These are phyloP conservation scores for barrel medic (Medicago truncatula) DNA, from an alignment of 306 rosid genomes.

Conservation along the genomic window DNA sequence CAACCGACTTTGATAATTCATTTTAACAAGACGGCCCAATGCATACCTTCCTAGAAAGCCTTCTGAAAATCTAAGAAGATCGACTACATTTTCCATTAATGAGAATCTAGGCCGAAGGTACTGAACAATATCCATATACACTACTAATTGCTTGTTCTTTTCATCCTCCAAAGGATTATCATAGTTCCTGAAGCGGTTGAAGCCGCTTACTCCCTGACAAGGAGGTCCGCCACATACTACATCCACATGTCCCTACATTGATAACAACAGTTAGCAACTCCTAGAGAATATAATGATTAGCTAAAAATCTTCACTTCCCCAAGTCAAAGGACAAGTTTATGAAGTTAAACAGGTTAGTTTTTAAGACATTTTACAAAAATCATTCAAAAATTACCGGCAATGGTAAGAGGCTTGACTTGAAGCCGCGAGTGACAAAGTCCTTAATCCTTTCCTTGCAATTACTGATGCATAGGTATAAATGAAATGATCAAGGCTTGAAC, in stretches of 20 bases:
- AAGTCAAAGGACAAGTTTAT: too few relatives aligned
- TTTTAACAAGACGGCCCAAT: conserved; percentile 77
- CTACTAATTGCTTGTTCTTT: conserved; percentile 73
- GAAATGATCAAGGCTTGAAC: not conserved
- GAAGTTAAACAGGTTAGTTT: too few relatives aligned
- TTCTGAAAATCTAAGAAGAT: conserved; percentile 73
- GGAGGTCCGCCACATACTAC: conserved; percentile 97
- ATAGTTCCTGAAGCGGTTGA: conserved; percentile 72
- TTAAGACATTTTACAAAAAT: not conserved
- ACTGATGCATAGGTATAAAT: conserved; percentile 45
- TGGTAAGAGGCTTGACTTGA: conserved; percentile 58
- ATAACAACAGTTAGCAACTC: not conserved
- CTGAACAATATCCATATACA: conserved; percentile 77
- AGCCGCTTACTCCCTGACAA: conserved; percentile 94
- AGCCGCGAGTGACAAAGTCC: conserved; percentile 58
- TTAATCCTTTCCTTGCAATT: conserved; percentile 58
- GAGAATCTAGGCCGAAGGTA: conserved; percentile 71
- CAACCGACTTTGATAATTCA: conserved; percentile 86
- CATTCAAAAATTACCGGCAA: conserved; percentile 60
- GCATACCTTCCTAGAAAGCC: conserved; percentile 94
- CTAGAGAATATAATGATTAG: too few relatives aligned
- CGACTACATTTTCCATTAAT: conserved; percentile 90
- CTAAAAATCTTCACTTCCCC: too few relatives aligned
- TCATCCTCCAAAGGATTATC: conserved; percentile 79
- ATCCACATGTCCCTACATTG: conserved; percentile 69